Evolutionary conservation across 257 asterid genomes (phyloP), one percentile per base, ranked within the genome.

Genomic region (Solanum rostratum): DNA sequence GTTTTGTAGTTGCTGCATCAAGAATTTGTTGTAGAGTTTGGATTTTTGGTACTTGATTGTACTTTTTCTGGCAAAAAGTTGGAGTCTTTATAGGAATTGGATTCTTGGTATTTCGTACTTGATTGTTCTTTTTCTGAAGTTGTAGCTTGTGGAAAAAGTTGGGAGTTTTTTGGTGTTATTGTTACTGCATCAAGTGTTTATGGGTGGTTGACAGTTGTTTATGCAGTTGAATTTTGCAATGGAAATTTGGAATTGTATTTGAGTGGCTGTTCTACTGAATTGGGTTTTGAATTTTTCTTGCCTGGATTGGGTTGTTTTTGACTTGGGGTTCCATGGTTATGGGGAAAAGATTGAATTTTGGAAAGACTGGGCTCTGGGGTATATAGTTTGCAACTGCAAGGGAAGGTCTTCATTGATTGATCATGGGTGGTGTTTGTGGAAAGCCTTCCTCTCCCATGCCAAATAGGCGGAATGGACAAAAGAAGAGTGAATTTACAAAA

Each of bases 341-440:
- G 84, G 85, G 63, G 27, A 80, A 87, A 43, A 15, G 24, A 37
- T 88, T 73, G 76, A 20, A 59, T 39, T 85, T 84, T 65, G 71
- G 86, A 84, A 62, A 81, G 24, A 45, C 79, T n/a, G 62, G 30
- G 70, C 29, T 76, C 84, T 79, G 88, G 85, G 83, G 27, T 70
- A 84, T 74, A 81, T 88, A 85, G 80, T 84, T 85, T 88, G 86
- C 82, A 70, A 45, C 80, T 81, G 84, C 86, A 79, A 84, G 81
- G 88, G 50, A 57, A 84, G 82, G 84, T 83, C 41, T 85, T 6
- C 74, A n/a, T 85, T 84, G 86, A 85, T 88, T 76, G 86, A 87
- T 60, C 46, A 96, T 96, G 99, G 99, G 99, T 55, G 90, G 93
- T 86, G 91, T 93, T 18, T 96, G 93, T 81, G 98, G 91, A 66